Percentiles rank a stretch among this genome's conserved stretches.
Conservation (phyloP, 768 basidiomycete species). For the Dentipellis fragilis region DNA sequence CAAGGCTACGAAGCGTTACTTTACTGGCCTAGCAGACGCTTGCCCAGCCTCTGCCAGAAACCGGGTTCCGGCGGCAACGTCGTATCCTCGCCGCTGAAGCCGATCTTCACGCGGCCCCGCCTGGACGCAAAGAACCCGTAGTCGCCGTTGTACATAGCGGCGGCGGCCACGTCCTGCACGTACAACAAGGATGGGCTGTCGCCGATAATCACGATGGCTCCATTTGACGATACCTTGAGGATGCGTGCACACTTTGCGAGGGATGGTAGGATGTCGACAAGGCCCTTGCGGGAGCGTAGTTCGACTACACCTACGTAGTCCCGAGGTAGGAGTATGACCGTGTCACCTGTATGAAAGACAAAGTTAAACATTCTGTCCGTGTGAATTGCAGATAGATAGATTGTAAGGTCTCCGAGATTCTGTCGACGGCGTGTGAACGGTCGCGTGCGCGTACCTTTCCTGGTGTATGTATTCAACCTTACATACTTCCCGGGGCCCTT, state of each 20-base stretch:
- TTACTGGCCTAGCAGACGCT: not conserved
- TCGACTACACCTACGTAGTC: slow-evolving; percentile 11
- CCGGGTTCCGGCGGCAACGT: not conserved
- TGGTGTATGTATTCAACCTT: not conserved
- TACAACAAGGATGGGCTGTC: slow-evolving; percentile 1
- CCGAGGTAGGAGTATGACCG: slow-evolving; percentile 9
- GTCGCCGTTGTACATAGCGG: slow-evolving; percentile 1
- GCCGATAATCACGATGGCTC: slow-evolving; percentile 6
- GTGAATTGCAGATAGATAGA: not conserved
- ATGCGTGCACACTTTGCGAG: slow-evolving; percentile 6
- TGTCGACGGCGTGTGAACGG: not conserved
- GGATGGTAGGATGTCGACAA: slow-evolving; percentile 4
- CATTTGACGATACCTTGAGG: not conserved
- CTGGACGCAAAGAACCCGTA: slow-evolving; percentile 6
- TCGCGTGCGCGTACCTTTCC: not conserved
- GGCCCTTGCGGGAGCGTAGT: slow-evolving; percentile 1
- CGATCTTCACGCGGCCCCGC: slow-evolving; percentile 7
- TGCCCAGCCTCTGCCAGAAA: not conserved
- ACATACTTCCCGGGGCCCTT: not conserved
- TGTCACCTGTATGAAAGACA: slow-evolving; percentile 2
- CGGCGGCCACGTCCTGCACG: not conserved
- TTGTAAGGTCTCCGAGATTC: not conserved
- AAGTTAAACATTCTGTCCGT: not conserved
- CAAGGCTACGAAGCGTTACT: not conserved
- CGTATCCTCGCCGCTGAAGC: slow-evolving; percentile 12